Evolutionary conservation across 2,329 filamentous ascomycete genomes (phyloP).

Genomic region (Penicillium hesseltinei): DNA sequence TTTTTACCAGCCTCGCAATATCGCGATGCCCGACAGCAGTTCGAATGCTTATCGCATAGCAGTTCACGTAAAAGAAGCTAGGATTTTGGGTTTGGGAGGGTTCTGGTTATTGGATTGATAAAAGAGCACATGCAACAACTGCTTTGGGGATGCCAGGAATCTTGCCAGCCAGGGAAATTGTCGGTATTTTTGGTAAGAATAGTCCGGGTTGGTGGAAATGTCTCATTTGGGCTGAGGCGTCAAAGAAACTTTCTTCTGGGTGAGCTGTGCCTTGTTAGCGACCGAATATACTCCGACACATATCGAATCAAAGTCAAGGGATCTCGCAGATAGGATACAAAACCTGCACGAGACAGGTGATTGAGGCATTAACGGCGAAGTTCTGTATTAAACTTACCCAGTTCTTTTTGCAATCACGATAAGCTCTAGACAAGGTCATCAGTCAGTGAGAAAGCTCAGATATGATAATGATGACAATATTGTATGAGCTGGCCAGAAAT

Average conservation of each 20-base stretch:
- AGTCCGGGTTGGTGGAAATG: not conserved
- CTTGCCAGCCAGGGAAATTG: not conserved
- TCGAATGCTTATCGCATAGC: not conserved
- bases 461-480: not conserved
- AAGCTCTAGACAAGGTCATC: constrained; percentile 62
- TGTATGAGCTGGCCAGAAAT: not conserved
- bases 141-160: not conserved
- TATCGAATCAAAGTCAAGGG: not conserved
- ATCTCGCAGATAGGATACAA: not conserved
- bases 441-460: constrained; percentile 4
- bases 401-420: constrained; percentile 89
- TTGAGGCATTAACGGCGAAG: not conserved
- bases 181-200: not conserved
- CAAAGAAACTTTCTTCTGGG: constrained; percentile 8
- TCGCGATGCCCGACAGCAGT: not conserved
- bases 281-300: not conserved
- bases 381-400: constrained; percentile 64
- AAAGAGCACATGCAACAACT: not conserved
- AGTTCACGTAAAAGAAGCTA: not conserved
- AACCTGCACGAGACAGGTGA: not conserved
- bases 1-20: not conserved
- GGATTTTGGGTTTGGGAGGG: not conserved
- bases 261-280: constrained; percentile 5
- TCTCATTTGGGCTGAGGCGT: not conserved
- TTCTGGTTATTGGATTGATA: not conserved